phyloP scores from a whole-genome alignment of 257 asterid genomes.

The Plantago ovata region DNA sequence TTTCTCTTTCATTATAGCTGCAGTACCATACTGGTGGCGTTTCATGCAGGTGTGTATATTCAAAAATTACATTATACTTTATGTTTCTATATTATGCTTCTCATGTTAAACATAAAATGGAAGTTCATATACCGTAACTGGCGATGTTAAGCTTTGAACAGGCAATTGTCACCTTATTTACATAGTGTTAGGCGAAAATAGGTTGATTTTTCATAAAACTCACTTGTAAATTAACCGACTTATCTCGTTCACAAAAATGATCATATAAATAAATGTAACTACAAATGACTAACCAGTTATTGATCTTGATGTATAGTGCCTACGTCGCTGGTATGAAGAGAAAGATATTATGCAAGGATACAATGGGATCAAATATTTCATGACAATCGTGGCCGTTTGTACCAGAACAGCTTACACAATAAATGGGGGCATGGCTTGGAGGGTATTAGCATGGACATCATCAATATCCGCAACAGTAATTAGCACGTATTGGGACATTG shows the following conservation, averaged over 20 bases:
- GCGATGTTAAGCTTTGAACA: too few relatives aligned
- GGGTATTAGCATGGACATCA: conserved; percentile 29
- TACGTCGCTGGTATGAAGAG: conserved; percentile 47
- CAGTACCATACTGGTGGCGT: conserved; percentile 45
- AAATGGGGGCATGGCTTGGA: conserved; percentile 28
- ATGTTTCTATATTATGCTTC: too few relatives aligned
- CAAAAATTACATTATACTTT: not conserved
- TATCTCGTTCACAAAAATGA: not conserved
- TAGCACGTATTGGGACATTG: conserved; percentile 51
- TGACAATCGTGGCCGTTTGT: conserved; percentile 42
- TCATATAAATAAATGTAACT: too few relatives aligned
- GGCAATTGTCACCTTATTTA: too few relatives aligned
- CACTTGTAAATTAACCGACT: too few relatives aligned
- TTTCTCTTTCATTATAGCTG: conserved; percentile 44
- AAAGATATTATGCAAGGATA: conserved; percentile 42
- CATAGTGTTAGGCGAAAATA: too few relatives aligned
- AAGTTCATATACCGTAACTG: too few relatives aligned
- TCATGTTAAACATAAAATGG: not conserved
- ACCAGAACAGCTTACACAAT: conserved; percentile 42
- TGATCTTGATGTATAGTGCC: conserved; percentile 30
- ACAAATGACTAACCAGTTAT: not conserved
- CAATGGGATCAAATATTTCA: conserved; percentile 45
- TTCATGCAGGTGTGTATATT: conserved; percentile 34
- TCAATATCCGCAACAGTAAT: conserved; percentile 35
- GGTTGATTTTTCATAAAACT: too few relatives aligned